A percentile compares a stretch with the other conserved stretches of the same genome.
These are phyloP conservation scores for Aspergillus carlsbadensis DNA, from an alignment of 495 filamentous ascomycete species.

Conservation along the genomic window DNA sequence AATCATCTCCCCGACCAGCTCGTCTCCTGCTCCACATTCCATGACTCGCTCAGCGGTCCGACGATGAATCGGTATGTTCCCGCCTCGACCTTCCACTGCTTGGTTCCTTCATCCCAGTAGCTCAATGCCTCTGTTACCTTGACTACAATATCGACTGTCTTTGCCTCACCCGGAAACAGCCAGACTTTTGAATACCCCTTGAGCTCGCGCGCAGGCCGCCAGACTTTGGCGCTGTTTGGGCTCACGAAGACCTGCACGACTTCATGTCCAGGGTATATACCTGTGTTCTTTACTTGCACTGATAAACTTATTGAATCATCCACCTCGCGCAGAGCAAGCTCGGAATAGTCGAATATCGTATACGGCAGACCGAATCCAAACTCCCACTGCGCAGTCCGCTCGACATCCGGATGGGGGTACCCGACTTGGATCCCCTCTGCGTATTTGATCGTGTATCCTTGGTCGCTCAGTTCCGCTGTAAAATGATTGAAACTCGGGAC, in stretches of 20 bases:
- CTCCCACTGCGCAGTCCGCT: neutral
- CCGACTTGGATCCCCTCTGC: constrained; percentile 1
- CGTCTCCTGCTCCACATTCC: neutral
- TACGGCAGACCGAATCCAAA: neutral
- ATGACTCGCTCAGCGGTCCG: neutral
- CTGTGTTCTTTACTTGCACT: neutral
- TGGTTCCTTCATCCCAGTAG: neutral
- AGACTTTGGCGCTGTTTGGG: neutral
- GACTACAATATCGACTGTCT: neutral
- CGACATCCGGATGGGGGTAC: neutral
- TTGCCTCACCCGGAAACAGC: neutral
- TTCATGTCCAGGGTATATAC: neutral
- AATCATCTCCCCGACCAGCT: neutral
- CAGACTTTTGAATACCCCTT: constrained; percentile 2
- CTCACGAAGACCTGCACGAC: constrained; percentile 1
- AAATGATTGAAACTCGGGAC: neutral
- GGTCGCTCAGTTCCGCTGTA: neutral
- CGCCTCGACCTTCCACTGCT: neutral
- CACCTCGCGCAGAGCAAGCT: neutral
- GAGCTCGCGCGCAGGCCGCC: constrained; percentile 1
- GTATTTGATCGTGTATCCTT: neutral
- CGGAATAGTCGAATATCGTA: neutral
- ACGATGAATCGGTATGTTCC: neutral
- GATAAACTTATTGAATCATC: too few relatives aligned
- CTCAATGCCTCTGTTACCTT: neutral